phyloP scores from a whole-genome alignment of 2,329 filamentous ascomycete genomes.

The Elsinoe arachidis region DNA sequence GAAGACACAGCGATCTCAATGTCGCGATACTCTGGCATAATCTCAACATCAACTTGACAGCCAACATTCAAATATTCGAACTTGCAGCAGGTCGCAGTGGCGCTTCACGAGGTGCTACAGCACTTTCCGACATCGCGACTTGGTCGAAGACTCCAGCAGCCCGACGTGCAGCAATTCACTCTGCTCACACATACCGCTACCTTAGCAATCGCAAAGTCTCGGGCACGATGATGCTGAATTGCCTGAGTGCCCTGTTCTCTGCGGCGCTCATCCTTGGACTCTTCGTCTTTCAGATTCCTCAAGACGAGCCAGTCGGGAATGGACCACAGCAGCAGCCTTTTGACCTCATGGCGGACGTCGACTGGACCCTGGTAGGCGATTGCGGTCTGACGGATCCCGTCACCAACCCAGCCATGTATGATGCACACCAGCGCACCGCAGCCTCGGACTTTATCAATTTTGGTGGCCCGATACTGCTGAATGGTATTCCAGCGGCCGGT shows the following conservation, averaged over 20 bases:
- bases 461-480: conserved; percentile 41
- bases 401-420: conserved; percentile 13
- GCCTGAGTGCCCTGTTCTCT: conserved; percentile 42
- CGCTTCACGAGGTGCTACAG: conserved; percentile 38
- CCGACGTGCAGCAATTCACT: conserved; percentile 43
- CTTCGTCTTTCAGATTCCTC: conserved; percentile 42
- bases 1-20: conserved; percentile 40
- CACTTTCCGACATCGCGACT: conserved; percentile 42
- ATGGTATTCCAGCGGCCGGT: conserved; percentile 39
- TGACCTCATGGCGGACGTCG: conserved; percentile 42
- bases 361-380: conserved; percentile 41
- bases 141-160: conserved; percentile 46
- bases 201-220: conserved; percentile 45
- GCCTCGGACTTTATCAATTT: conserved; percentile 39
- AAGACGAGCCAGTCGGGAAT: conserved; percentile 21
- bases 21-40: conserved; percentile 45
- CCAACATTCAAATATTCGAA: conserved; percentile 46
- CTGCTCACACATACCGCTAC: conserved; percentile 44
- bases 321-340: conserved; percentile 23
- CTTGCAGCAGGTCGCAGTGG: conserved; percentile 44
- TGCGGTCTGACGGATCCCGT: conserved; percentile 35
- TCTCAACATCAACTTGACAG: conserved; percentile 44
- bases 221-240: conserved; percentile 45
- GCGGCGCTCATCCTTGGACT: conserved; percentile 44
- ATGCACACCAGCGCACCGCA: conserved; percentile 9